phyloP scores from a whole-genome alignment of 2,329 filamentous ascomycete genomes.

The Xylaria hypoxylon region DNA sequence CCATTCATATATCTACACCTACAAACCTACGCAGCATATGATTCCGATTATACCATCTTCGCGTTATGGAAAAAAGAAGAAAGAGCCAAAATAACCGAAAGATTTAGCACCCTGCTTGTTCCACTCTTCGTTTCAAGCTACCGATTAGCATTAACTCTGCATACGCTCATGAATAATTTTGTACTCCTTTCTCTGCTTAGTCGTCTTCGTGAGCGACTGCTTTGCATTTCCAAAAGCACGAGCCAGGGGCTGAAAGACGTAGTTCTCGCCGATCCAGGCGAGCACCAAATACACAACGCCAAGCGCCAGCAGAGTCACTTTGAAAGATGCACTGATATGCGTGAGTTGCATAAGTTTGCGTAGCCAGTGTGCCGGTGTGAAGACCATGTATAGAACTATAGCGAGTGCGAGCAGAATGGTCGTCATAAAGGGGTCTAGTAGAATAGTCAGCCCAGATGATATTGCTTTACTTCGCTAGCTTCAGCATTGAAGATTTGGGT shows the following conservation, averaged over 20 bases:
- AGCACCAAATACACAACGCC: constrained; percentile 75
- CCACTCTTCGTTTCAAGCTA: background rate
- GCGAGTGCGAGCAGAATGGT: constrained; percentile 77
- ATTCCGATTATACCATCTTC: background rate
- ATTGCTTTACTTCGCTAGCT: background rate
- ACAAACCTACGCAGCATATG: background rate
- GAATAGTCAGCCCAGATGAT: constrained; percentile 41
- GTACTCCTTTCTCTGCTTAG: constrained; percentile 87
- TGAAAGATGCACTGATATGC: constrained; percentile 77
- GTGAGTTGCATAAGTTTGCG: constrained; percentile 86
- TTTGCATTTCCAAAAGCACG: constrained; percentile 73
- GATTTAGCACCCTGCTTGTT: background rate
- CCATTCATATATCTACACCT: background rate
- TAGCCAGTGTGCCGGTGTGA: constrained; percentile 77
- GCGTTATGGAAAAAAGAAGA: background rate
- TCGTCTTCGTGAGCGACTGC: constrained; percentile 65
- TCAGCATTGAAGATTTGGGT: background rate
- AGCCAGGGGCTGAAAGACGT: constrained; percentile 76
- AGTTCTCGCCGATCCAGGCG: constrained; percentile 78
- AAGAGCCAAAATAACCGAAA: background rate
- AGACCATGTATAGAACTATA: constrained; percentile 82
- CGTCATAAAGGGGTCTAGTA: constrained; percentile 82
- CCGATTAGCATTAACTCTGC: constrained; percentile 52
- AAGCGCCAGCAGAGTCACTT: constrained; percentile 76
- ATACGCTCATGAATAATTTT: constrained; percentile 82